phyloP scores from a whole-genome alignment of 192 early-diverging fungal genomes.

The Coemansia sp. region DNA sequence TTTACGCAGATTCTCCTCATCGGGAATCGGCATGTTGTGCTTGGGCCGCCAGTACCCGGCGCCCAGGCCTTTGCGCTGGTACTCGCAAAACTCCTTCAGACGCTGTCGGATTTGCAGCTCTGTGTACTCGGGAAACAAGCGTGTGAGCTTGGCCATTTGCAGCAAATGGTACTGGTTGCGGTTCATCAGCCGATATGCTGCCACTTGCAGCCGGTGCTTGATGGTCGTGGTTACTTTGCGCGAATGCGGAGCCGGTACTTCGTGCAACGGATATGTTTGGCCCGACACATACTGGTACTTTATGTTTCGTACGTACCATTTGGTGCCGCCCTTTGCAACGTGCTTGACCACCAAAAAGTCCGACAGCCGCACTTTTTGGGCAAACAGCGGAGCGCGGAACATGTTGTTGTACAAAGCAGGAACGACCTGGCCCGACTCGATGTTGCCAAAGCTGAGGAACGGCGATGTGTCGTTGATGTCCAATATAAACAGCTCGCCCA shows the following conservation, averaged over 20 bases:
- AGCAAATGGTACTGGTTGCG: constrained; percentile 74
- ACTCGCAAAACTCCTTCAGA: constrained; percentile 96
- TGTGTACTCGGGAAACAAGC: constrained; percentile 81
- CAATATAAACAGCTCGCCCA: constrained; percentile 82
- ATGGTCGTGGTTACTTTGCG: constrained; percentile 85
- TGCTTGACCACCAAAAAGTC: constrained; percentile 88
- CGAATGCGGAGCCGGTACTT: constrained; percentile 94
- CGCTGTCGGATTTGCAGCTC: constrained; percentile 88
- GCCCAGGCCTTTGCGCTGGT: constrained; percentile 79
- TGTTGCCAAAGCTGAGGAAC: constrained; percentile 93
- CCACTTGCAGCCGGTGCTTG: constrained; percentile 85
- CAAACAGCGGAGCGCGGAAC: constrained; percentile 88
- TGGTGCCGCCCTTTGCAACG: constrained; percentile 73
- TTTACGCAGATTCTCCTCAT: constrained; percentile 88
- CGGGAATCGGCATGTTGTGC: constrained; percentile 63
- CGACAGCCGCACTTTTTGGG: constrained; percentile 64
- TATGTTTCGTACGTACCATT: constrained; percentile 85
- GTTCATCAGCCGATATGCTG: constrained; percentile 84
- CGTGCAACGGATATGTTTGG: constrained; percentile 90
- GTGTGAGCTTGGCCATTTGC: constrained; percentile 72
- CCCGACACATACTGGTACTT: constrained; percentile 82
- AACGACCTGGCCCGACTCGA: constrained; percentile 87
- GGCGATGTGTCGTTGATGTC: constrained; percentile 91
- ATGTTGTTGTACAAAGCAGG: constrained; percentile 91
- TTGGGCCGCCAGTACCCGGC: constrained; percentile 94